These are phyloP conservation scores for Botryotinia convoluta DNA, from an alignment of 2,329 filamentous ascomycete species.

Conservation along the genomic window DNA sequence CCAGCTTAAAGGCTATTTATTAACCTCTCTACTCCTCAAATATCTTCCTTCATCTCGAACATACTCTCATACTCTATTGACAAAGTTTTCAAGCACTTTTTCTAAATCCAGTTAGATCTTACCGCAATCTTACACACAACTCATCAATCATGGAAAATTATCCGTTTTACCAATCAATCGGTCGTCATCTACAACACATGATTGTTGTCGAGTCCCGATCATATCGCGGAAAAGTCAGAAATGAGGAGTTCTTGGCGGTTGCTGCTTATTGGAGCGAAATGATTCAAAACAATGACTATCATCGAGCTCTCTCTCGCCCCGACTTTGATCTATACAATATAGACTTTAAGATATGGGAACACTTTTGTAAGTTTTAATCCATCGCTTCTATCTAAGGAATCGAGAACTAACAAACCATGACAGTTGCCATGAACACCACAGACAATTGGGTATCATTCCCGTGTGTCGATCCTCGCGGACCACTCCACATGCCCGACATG, in stretches of 20 bases:
- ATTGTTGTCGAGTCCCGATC: neutral
- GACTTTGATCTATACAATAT: neutral
- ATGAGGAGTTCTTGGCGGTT: neutral
- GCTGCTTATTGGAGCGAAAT: neutral
- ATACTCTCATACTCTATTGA: neutral
- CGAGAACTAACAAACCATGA: neutral
- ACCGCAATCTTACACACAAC: neutral
- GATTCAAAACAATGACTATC: neutral
- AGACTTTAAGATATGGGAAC: neutral
- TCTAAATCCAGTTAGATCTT: neutral
- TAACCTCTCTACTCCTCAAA: neutral
- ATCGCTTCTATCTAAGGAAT: no score
- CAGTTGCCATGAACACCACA: neutral
- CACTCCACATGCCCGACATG: neutral
- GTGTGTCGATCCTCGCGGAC: neutral
- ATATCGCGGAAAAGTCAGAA: neutral
- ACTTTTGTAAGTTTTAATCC: neutral
- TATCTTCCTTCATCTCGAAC: rapidly evolving
- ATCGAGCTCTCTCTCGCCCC: neutral
- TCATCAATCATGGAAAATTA: neutral
- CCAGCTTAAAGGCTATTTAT: neutral
- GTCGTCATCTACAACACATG: neutral
- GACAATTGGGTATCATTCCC: neutral
- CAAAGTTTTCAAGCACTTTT: neutral
- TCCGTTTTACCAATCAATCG: neutral